Evolutionary conservation across 331 rosid species (phyloP), one percentile per base, ranked within the genome.

Genomic region (Prunus yedoensis): DNA sequence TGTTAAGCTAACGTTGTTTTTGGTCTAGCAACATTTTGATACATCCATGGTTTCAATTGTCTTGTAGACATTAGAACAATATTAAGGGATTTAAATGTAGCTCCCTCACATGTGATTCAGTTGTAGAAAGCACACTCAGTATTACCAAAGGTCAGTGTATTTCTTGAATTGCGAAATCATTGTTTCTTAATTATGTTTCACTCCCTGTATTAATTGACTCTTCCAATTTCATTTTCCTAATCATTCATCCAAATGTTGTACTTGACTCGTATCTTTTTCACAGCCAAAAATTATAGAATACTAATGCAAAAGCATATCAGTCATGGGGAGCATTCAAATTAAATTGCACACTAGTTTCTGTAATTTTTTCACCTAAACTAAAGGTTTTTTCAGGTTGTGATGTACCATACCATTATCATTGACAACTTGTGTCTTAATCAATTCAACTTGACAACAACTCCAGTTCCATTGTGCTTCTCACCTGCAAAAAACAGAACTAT

Each of bases 41-140:
- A 46, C 70, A 10, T 79, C 74, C 64, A 66, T 56, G 16, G 64
- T 65, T 58, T 79, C 70, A 16, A 73, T 20, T 45, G 18, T 73
- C 43, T 61, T 38, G 14, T 52, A 16, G 58, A 52, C 23, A 7
- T 17, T 17, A 5, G 23, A 52, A 52, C 4, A 52, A 15, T 52
- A 17, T 17, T 15, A 52, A 17, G 21, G 2, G 9, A 52, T 3
- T 49, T 49, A 49, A 49, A 27, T 4, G 52, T 15, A 49, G 17
- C 52, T 15, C 51, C 51, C 51, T 49, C 13, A 49, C 52, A 49
- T 2, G 3, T 49, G 52, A 49, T 49, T 15, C 16, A 49, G 17
- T 49, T 49, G 52, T 2, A 49, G 17, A 49, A 49, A 16, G 21
- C 16, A 17, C 58, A 52, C 58, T 52, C 58, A 52, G 21, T 52